phyloP scores from a whole-genome alignment of 768 basidiomycete species.

The Tephrocybe sp. region DNA sequence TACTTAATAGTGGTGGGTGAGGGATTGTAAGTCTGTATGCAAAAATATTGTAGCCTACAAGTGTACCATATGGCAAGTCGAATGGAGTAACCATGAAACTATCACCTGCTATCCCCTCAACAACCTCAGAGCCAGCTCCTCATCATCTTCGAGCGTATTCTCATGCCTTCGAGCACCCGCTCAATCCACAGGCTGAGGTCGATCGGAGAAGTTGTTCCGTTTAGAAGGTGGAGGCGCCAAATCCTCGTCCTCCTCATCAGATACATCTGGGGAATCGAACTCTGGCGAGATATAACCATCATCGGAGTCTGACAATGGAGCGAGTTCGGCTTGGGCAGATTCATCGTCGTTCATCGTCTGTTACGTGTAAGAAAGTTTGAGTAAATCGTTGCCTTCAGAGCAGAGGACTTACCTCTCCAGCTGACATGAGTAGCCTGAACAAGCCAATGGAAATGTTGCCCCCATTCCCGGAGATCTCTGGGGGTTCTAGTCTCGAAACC shows the following conservation, averaged over 20 bases:
- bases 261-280: conserved; percentile 45
- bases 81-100: no score
- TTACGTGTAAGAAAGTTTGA: conserved; percentile 20
- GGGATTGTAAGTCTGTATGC: no score
- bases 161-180: neutral
- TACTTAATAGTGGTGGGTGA: no score
- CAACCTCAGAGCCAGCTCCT: conserved; percentile 61
- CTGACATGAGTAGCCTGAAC: no score
- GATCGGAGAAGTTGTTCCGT: conserved; percentile 19
- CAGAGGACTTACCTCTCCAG: conserved; percentile 32
- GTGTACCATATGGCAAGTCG: no score
- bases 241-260: conserved; percentile 29
- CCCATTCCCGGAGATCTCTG: no score
- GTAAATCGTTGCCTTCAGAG: neutral
- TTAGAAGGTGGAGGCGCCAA: conserved; percentile 33
- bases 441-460: no score
- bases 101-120: conserved; percentile 38
- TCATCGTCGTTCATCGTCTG: conserved; percentile 30
- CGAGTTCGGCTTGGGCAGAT: conserved; percentile 28
- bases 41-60: no score
- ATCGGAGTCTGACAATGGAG: conserved; percentile 34
- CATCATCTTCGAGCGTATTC: conserved; percentile 33
- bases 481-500: no score
- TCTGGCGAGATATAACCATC: conserved; percentile 74
- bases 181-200: neutral